A percentile compares a stretch with the other conserved stretches of the same genome.
phyloP scores from a whole-genome alignment of 2,329 filamentous ascomycete genomes.

The Ampelomyces quisqualis region DNA sequence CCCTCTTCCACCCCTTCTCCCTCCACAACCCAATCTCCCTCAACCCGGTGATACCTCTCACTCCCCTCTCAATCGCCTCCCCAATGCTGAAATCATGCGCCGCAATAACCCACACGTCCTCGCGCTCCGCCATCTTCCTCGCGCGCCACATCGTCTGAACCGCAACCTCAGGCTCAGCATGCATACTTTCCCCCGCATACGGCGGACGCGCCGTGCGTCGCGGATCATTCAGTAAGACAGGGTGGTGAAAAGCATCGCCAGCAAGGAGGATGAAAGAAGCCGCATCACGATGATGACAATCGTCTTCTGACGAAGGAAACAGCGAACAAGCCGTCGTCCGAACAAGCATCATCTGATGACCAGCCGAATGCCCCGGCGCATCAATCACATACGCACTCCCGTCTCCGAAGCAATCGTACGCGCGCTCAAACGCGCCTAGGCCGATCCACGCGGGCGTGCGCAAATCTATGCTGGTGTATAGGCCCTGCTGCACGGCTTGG shows the following conservation, averaged over 20 bases:
- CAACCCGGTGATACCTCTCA: constrained; percentile 28
- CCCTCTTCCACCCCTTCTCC: constrained; percentile 29
- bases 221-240: constrained; percentile 29
- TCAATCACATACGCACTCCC: constrained; percentile 53
- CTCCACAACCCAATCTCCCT: constrained; percentile 29
- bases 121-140: constrained; percentile 20
- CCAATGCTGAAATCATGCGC: constrained; percentile 37
- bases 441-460: constrained; percentile 41
- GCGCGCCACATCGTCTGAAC: constrained; percentile 31
- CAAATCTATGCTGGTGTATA: constrained; percentile 32
- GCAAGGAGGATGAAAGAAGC: constrained; percentile 34
- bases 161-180: constrained; percentile 29
- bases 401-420: constrained; percentile 53
- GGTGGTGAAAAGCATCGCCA: constrained; percentile 38
- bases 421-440: constrained; percentile 46
- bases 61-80: constrained; percentile 19
- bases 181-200: constrained; percentile 31
- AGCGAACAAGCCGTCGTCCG: constrained; percentile 19
- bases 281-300: neutral
- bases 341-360: constrained; percentile 50
- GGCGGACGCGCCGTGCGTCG: constrained; percentile 31
- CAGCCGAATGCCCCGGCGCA: constrained; percentile 55
- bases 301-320: no score
- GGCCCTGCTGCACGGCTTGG: constrained; percentile 23
- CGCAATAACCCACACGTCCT: constrained; percentile 35